Base-by-base conservation (phyloP, 805 yeast genomes). In the Lachancea kluyveri region DNA sequence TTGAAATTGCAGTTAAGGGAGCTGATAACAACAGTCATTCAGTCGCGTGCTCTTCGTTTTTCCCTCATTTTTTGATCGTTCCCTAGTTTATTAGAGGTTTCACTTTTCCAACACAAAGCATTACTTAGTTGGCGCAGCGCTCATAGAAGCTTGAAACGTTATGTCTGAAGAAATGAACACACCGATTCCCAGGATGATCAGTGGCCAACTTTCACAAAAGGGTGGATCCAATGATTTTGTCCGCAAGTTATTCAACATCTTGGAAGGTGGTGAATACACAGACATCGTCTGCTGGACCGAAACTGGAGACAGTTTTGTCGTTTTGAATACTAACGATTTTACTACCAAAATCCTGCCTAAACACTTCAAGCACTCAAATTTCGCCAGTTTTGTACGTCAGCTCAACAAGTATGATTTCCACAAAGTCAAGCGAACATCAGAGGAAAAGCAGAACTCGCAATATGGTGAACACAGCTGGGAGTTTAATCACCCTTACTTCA, bases 361-460 rank as follows among this genome's bases (percentile, higher is more conserved):
- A 31, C 95, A 90, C 59, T 92, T 92, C 66, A 90, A 88, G 50
- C 98, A 92, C 60, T 75, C 86, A 36, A 92, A 92, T 62, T 92
- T 90, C 62, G 90, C 97, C 21, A 76, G 88, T 46, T 90, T 90
- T 63, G 97, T 90, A 13, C 73, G 98, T 27, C 98, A 92, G 56
- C 67, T 92, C 48, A 92, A 92, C 68, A 92, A 92, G 60, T 92
- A 92, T 54, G 98, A 90, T 59, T 92, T 92, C 65, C 98, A 92
- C 66, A 92, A 92, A 62, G 94, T 92, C 26, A 84, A 90, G 53
- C 67, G 75, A 27, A 65, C 82, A 24, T 72, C 67, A 36, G 87
- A 77, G 44, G 82, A 74, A 39, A 71, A 70, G 46, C 70, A 64
- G 30, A 52, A 52, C 29, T 59, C 61, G 17, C 74, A 75, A 37